Conservation (phyloP, 768 basidiomycete genomes). For the Xerocomellus amylosporus region DNA sequence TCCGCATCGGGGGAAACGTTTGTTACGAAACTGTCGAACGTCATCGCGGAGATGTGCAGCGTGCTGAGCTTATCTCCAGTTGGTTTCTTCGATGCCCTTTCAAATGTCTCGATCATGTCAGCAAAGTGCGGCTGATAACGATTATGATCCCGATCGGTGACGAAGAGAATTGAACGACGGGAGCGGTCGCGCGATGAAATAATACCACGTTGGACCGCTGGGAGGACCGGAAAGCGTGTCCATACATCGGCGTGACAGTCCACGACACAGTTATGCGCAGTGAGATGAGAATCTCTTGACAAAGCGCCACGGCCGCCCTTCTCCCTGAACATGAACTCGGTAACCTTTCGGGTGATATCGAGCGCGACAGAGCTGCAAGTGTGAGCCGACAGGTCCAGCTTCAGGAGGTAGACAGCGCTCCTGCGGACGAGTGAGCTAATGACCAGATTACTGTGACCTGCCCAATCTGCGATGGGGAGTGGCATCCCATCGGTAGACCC, state of each 20-base stretch:
- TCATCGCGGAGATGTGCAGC: conserved; percentile 32
- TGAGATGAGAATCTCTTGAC: conserved; percentile 18
- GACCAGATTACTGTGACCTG: conserved; percentile 24
- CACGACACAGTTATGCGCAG: conserved; percentile 47
- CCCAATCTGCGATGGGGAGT: conserved; percentile 33
- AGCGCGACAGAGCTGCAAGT: conserved; percentile 45
- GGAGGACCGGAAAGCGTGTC: conserved; percentile 57
- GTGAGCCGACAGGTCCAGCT: conserved; percentile 34
- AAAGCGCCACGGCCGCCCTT: conserved; percentile 30
- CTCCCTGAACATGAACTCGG: conserved; percentile 57
- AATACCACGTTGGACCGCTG: conserved; percentile 46
- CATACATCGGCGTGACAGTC: conserved; percentile 57
- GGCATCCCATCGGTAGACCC: conserved; percentile 47
- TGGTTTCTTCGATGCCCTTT: conserved; percentile 51
- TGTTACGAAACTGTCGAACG: conserved; percentile 26
- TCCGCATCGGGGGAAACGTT: conserved; percentile 5
- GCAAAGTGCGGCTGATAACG: conserved; percentile 43
- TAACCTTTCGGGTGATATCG: conserved; percentile 53
- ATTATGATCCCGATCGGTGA: conserved; percentile 37
- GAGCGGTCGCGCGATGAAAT: conserved; percentile 34
- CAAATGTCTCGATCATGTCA: conserved; percentile 45
- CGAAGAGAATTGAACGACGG: conserved; percentile 40
- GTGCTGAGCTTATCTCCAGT: conserved; percentile 41
- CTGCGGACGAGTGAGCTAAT: conserved; percentile 48
- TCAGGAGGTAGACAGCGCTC: conserved; percentile 42